phyloP scores from a whole-genome alignment of 192 early-diverging fungal genomes.

The Thoreauomyces humboldtii region DNA sequence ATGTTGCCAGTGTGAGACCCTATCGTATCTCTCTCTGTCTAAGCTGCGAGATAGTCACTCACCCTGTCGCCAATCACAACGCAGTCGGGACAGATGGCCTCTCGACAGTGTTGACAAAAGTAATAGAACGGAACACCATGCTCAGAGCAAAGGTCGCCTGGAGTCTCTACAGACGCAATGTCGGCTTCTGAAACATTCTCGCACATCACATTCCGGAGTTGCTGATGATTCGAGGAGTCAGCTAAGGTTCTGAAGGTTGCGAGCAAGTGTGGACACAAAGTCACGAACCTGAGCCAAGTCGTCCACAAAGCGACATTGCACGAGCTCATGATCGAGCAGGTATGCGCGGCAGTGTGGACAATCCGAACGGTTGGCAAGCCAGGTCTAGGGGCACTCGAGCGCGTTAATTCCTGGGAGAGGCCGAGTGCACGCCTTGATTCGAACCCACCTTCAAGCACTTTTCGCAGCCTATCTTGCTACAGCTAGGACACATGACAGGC shows the following conservation, averaged over 20 bases:
- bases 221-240: no score
- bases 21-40: no score
- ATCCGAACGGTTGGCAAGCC: constrained; percentile 33
- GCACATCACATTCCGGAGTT: background rate
- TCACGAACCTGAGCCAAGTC: constrained; percentile 38
- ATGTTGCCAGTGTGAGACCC: no score
- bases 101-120: constrained; percentile 43
- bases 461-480: constrained; percentile 50
- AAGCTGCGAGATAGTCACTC: no score
- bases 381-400: no score
- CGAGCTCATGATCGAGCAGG: constrained; percentile 29
- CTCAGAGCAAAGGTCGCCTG: constrained; percentile 13
- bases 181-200: background rate
- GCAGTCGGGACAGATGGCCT: constrained; percentile 48
- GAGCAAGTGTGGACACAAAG: no score
- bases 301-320: constrained; percentile 47
- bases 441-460: constrained; percentile 37
- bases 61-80: constrained; percentile 41
- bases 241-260: no score
- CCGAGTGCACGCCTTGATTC: no score
- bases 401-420: no score
- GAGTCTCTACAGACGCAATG: no score
- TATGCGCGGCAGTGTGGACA: constrained; percentile 50
- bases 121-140: constrained; percentile 40
- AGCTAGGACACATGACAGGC: constrained; percentile 46